Base-by-base conservation (phyloP, 331 rosid genomes). In the Malus hybrid region DNA sequence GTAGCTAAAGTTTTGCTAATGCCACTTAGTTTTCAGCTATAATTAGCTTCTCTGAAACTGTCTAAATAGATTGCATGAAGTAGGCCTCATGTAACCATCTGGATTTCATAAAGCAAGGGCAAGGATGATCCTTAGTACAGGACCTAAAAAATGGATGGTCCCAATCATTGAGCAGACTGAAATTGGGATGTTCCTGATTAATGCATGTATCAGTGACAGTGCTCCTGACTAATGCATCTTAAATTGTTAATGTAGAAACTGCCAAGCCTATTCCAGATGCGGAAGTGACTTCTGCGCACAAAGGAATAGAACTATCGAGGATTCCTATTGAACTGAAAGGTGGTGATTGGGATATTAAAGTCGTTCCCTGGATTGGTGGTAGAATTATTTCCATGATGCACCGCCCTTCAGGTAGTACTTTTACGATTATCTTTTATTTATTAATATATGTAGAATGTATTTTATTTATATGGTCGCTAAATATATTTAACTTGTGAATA, bases 341-440 rank as follows among this genome's bases (percentile, higher is more conserved):
- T 71, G 82, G 86, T 36, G 81, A 81, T 66, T 93, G 98, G 98
- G 72, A 44, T 84, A 79, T 88, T 68, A 82, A 93, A 84, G 82
- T 88, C 52, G 90, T 91, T 80, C 97, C 97, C 64, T 89, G 98
- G 98, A 91, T 89, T 81, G 97, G 98, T 48, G 98, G 98, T 61
- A 85, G 98, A 91, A 89, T 93, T 58, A 83, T 91, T 76, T 91
- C 98, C 74, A 93, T 91, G 97, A 79, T 68, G 72, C 94, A 93
- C 89, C 68, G 81, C 75, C 96, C 93, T 68, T 88, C 98, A 66
- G 98, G 98, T 93, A 89, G 82, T 71, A 56, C 55, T 76, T 61
- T 60, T 24, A 64, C 70, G 1, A 66, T 46, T 69, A 67, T 80
- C 75, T 32, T 26, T 13, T 29, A 30, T 34, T 8, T 20, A 14